Base-by-base conservation (phyloP, 352 stramenopile genomes). In the Phytophthora melonis region DNA sequence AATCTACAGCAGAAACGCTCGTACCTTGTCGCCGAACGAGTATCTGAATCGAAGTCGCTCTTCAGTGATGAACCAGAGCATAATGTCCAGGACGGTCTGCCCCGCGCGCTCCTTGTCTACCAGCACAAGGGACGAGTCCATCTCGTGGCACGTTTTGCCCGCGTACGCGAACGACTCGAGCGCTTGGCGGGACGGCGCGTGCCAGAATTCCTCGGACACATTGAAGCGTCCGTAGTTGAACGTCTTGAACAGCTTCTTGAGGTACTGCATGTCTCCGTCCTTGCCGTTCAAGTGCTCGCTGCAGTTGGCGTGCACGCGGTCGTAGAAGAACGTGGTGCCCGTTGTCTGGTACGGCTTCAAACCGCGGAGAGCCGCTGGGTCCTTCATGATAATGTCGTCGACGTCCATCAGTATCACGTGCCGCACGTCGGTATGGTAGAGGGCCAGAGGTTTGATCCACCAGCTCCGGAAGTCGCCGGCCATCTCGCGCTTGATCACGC, bases 341-440 rank as follows among this genome's bases (percentile, higher is more conserved):
- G 68, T 75, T 5, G 47, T 58, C 34, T 59, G 66, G 56, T 75
- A 75, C 16, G 56, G 62, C 30, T 72, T 58, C n/a, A 75, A 11
- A 6, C 54, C 36, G 5, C 68, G 23, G 23, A 75, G 36, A 18
- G 7, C 19, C 32, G 68, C 68, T 23, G 68, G 68, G 11, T 75
- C 43, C 13, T 66, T 63, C 10, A 75, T 34, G 43, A 30, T 63
- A 25, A 75, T 75, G 16, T 72, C 68, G 50, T 75, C 68, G 13
- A 72, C 63, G 47, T 75, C 68, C 68, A 75, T 75, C 14, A 75
- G 63, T 32, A 75, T 61, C 0, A 75, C 68, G 41, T 75, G 68
- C 4, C 68, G 63, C 5, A 75, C 23, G 30, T 71, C 68, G 0
- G 68, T 75, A 21, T 75, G 63, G n/a, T 63, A 72, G 56, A 75